Evolutionary conservation across 1,284 basidiomycete species (phyloP).

Genomic region (Sanghuangporus weigelae): DNA sequence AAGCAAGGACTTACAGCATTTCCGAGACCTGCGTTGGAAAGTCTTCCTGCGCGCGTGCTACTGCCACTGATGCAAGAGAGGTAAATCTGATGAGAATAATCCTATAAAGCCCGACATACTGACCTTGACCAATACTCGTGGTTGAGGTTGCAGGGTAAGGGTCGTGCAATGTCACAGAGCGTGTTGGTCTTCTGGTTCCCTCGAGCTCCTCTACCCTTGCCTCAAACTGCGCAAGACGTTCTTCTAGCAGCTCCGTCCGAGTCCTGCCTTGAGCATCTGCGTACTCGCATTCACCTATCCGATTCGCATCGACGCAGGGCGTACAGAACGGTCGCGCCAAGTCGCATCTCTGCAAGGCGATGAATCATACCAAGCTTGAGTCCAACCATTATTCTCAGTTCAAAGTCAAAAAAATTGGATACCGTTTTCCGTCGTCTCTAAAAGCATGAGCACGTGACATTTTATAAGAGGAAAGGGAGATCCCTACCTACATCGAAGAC

Average conservation of each 20-base stretch:
- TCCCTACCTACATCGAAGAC: slow-evolving; percentile 24
- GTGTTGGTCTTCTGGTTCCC: slow-evolving; percentile 22
- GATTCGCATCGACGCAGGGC: slow-evolving; percentile 31
- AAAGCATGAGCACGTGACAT: not conserved
- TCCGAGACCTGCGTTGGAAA: slow-evolving; percentile 18
- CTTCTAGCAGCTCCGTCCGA: slow-evolving; percentile 33
- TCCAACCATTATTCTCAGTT: too few relatives aligned
- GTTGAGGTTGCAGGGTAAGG: slow-evolving; percentile 26
- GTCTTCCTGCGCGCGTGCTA: slow-evolving; percentile 12
- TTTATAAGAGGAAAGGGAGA: not conserved
- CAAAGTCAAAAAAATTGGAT: slow-evolving; percentile 1
- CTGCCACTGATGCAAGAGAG: slow-evolving; percentile 12
- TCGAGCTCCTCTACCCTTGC: slow-evolving; percentile 35
- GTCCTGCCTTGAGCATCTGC: slow-evolving; percentile 30
- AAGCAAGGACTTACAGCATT: slow-evolving; percentile 19
- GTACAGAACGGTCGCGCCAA: slow-evolving; percentile 34
- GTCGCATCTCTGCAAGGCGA: slow-evolving; percentile 34
- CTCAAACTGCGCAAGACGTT: slow-evolving; percentile 32
- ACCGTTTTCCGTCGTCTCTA: slow-evolving; percentile 39
- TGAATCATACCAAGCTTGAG: too few relatives aligned
- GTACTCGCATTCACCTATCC: slow-evolving; percentile 38
- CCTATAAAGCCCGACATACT: not conserved
- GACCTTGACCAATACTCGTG: not conserved
- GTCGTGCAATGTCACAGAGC: slow-evolving; percentile 27
- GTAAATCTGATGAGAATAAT: not conserved